Conservation (phyloP, 768 basidiomycete genomes). For the Podaxis sp. region DNA sequence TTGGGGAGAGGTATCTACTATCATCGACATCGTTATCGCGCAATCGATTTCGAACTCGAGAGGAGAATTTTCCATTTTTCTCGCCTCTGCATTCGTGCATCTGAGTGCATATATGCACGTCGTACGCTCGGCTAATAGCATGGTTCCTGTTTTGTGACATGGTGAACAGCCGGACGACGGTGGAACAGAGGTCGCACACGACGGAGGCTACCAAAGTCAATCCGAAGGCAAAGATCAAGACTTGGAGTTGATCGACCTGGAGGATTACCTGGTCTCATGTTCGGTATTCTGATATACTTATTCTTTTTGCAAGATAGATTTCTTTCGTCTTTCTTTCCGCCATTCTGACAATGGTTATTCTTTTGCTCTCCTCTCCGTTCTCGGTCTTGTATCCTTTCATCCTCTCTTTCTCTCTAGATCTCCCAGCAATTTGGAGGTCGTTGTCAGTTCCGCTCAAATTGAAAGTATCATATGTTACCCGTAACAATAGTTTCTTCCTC, state of each 20-base stretch:
- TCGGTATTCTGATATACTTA: not conserved
- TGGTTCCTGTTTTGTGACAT: no score
- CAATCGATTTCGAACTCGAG: not conserved
- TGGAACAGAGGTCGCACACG: no score
- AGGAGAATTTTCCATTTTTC: not conserved
- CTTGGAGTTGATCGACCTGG: not conserved
- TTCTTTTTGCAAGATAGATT: not conserved
- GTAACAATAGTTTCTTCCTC: not conserved
- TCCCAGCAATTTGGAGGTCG: slow-evolving; percentile 11
- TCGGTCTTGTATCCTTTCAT: not conserved
- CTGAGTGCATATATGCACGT: not conserved
- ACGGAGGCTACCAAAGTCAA: not conserved
- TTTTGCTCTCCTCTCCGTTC: not conserved
- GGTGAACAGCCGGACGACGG: no score
- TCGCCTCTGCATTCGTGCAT: not conserved
- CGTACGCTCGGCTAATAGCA: no score
- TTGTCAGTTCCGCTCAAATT: not conserved
- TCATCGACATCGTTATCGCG: not conserved
- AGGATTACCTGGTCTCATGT: not conserved
- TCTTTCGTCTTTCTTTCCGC: not conserved
- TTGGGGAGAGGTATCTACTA: not conserved
- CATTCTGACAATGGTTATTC: not conserved
- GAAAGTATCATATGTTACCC: slow-evolving; percentile 7
- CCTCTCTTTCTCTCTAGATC: not conserved
- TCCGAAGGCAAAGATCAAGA: not conserved